Base-by-base conservation (phyloP, 495 filamentous ascomycete species). In the Chaetomium tenue region DNA sequence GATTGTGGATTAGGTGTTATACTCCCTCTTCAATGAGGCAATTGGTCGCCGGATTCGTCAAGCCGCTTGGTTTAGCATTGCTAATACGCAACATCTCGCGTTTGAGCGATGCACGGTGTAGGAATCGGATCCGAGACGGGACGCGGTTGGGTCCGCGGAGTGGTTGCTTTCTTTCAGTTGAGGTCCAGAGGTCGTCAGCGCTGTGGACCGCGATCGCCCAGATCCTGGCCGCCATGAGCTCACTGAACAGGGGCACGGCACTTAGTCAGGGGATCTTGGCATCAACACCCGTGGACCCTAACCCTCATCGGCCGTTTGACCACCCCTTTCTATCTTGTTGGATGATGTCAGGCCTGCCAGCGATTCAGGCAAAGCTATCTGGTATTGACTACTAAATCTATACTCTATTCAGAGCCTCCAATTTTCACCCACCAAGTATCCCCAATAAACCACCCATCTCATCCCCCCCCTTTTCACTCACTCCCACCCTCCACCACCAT, bases 1-100 rank as follows among this genome's bases (percentile, higher is more conserved):
- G 16, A 37, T 46, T 40, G 59, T 13, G 16, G 16, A 30, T 7
- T 56, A 30, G 56, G 40, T n/a, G 20, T 67, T 46, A 60, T 8
- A 50, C 46, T 42, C 47, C 47, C 37, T 40, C 42, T 20, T 33
- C 22, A 18, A 61, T 22, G 25, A 58, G 13, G 56, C 44, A 37
- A 47, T 28, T 48, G 64, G 48, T 63, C 42, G 66, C 52, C 37
- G 51, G 28, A 30, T 25, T 68, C 51, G 66, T 70, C 46, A 63
- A 57, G 23, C 60, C 63, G 63, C 63, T 58, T 40, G 65, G 50
- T 67, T 62, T 63, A 63, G 62, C 70, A 72, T 72, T 66, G 67
- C 67, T 68, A 57, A 28, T 58, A 66, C 40, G 63, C 57, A 68
- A 67, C 70, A 72, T 72, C 63, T 72, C 68, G 70, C 46, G 67